phyloP scores from a whole-genome alignment of 2,329 filamentous ascomycete species.

The Pleomassaria siparia region DNA sequence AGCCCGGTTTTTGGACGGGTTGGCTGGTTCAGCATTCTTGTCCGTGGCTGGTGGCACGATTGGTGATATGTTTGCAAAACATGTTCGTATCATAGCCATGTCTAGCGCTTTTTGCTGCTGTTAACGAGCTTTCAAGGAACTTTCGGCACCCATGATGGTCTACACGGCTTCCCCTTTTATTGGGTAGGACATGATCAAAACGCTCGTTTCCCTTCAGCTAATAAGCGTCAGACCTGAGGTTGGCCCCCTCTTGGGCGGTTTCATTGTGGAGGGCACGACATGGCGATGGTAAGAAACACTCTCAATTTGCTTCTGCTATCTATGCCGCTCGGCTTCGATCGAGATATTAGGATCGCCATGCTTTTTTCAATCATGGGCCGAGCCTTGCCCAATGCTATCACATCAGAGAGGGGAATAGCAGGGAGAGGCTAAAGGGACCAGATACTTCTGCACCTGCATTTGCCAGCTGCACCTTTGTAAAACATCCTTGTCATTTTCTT shows the following conservation, averaged over 20 bases:
- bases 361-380: too few relatives aligned
- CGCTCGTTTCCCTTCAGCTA: constrained; percentile 2
- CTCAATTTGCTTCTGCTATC: background rate
- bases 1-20: constrained; percentile 73
- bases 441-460: too few relatives aligned
- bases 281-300: constrained; percentile 55
- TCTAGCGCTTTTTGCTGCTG: background rate
- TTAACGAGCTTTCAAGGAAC: constrained; percentile 46
- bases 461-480: too few relatives aligned
- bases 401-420: too few relatives aligned
- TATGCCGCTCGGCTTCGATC: background rate
- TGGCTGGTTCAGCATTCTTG: constrained; percentile 65
- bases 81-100: constrained; percentile 23
- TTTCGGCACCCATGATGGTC: constrained; percentile 81
- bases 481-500: too few relatives aligned
- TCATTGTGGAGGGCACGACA: constrained; percentile 73
- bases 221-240: constrained; percentile 51
- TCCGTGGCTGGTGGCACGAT: constrained; percentile 82
- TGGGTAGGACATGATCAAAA: constrained; percentile 31
- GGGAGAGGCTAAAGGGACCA: too few relatives aligned
- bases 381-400: too few relatives aligned
- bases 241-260: constrained; percentile 68
- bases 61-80: constrained; percentile 59
- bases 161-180: constrained; percentile 58
- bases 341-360: background rate